Evolutionary conservation across 2,329 filamentous ascomycete genomes (phyloP), one percentile per base, ranked within the genome.

Genomic region (Juglanconis sp.): DNA sequence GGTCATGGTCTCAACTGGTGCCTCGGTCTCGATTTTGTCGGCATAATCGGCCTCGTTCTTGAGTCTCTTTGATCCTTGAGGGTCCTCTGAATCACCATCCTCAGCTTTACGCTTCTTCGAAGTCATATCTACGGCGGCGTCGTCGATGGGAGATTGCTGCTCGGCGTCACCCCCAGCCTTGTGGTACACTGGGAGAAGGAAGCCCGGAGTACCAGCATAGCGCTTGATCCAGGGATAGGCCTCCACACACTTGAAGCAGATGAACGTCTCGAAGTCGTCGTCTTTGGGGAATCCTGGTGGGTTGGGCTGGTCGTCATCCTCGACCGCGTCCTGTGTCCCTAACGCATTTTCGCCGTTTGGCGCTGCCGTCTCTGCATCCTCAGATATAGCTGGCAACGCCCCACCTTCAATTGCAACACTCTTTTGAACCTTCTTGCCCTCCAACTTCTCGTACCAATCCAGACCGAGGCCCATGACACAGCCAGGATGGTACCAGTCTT

Each of bases 401-500:
- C 68, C 68, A 6, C 69, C 60, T 53, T 75, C 75, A 15, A 64
- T 48, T 50, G 76, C 75, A 7, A 61, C 56, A 15, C 44, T 11
- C 44, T 62, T 63, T 10, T 64, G 58, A n/a, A 68, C 56, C 60
- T 66, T 73, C 65, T 73, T 70, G 30, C 60, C 54, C 42, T 62
- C 57, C 73, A 74, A 78, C 68, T 76, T 81, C 69, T 88, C 86
- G 65, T 81, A 86, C 86, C 90, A 93, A 61, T 86, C 83, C 10
- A 91, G 84, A 0, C 88, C 87, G 66, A 96, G 77, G 5, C 93
- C 93, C 53, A 96, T 86, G 7, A 98, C 78, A 71, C 94, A 98
- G 64, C 95, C 92, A 0, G 94, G 92, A 76, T 98, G 94, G 82
- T 92, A 98, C 94, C 94, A 98, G 71, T 98, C 94, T 76, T 98